Percentiles rank a stretch among this genome's conserved stretches.
These are phyloP conservation scores for Candida mattraensis DNA, from an alignment of 805 yeast genomes.

Conservation along the genomic window DNA sequence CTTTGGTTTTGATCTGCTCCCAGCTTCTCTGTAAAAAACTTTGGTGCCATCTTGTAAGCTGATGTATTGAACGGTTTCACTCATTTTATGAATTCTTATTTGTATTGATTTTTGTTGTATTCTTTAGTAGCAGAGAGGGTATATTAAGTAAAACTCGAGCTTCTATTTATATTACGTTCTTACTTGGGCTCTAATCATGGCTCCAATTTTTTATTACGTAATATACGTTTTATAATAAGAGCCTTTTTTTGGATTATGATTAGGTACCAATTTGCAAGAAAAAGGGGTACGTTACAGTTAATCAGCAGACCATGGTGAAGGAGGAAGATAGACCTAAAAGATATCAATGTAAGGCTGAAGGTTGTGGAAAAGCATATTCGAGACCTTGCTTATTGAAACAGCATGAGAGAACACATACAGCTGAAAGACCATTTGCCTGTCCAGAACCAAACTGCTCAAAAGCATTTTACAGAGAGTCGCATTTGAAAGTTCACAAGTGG, in stretches of 20 bases:
- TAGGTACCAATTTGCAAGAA: too few species aligned
- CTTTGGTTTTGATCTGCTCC: slow-evolving; percentile 35
- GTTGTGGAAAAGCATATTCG: slow-evolving; percentile 1
- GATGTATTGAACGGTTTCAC: too few species aligned
- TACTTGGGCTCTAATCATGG: too few species aligned
- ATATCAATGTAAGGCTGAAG: neutral
- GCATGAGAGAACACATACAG: slow-evolving; percentile 1
- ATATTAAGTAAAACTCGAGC: too few species aligned
- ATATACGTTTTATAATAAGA: too few species aligned
- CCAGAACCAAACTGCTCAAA: neutral
- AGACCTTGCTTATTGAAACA: slow-evolving; percentile 1
- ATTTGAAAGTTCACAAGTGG: slow-evolving; percentile 1
- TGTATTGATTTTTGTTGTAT: too few species aligned
- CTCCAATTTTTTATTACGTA: too few species aligned
- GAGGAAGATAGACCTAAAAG: neutral
- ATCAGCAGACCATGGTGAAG: neutral
- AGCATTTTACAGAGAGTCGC: slow-evolving; percentile 2
- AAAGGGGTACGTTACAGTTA: slow-evolving; percentile 12
- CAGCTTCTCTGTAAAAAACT: slow-evolving; percentile 41
- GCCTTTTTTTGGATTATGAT: too few species aligned
- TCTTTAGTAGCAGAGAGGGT: too few species aligned
- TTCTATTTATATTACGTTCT: too few species aligned
- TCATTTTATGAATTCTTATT: too few species aligned
- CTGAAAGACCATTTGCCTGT: slow-evolving; percentile 1
- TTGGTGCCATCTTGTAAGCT: too few species aligned